Evolutionary conservation across 306 rosid species (phyloP), one percentile per base, ranked within the genome.

Genomic region (Sphenostylis stenocarpa): DNA sequence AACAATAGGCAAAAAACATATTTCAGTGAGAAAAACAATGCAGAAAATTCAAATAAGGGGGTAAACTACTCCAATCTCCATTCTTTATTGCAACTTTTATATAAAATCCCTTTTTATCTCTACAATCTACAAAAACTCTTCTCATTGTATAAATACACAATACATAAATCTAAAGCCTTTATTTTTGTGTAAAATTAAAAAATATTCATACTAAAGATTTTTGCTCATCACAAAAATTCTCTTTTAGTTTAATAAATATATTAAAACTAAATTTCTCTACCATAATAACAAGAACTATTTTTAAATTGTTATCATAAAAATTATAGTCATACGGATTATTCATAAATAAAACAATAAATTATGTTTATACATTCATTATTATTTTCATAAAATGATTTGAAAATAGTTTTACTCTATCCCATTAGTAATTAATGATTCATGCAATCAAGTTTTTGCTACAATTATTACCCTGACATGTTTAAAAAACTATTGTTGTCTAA

Each of bases 21-120:
- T 24, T 36, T 33, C 38, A 70, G 69, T 63, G 13, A 62, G 70
- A 23, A 31, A 77, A 60, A 29, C 21, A 67, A 47, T 16, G 52
- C 76, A 57, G 65, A 64, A 34, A 43, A 74, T 20, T 78, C 68
- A 78, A 33, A 52, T 67, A 78, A 49, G 62, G 11, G 58, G 6
- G 34, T 19, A 51, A 17, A 17, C 20, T 48, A 48, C 55, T 48
- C 24, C 56, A n/a, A 48, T 48, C 53, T 48, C 53, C 3, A 17
- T 51, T 51, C 28, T 17, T 6, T 51, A 19, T 8, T 19, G 24
- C 21, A 48, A 21, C 20, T 51, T 51, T n/a, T 9, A 8, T 20
- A 52, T 10, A 52, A 52, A 52, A 7, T 51, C 57, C 26, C 26
- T 8, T 51, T 34, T 52, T 52, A 52, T 20, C 5, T 21, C 61